These are phyloP conservation scores for Rhizopogon rudus DNA, from an alignment of 768 basidiomycete species.

Conservation along the genomic window DNA sequence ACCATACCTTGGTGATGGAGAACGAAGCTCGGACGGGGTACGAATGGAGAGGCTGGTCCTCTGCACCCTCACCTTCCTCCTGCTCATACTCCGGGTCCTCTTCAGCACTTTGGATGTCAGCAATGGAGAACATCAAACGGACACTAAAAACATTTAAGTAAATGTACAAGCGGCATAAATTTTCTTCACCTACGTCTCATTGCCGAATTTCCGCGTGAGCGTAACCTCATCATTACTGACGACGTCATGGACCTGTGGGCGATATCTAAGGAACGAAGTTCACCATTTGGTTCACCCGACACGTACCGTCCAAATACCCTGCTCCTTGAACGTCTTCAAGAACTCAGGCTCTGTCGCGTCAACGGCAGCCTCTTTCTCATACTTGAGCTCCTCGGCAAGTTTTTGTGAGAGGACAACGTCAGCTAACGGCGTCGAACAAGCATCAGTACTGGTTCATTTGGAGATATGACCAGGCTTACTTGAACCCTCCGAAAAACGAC, in stretches of 20 bases:
- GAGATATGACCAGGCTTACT: constrained; percentile 25
- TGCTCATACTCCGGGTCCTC: constrained; percentile 34
- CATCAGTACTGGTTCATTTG: background rate
- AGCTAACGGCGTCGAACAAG: constrained; percentile 34
- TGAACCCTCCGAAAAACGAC: constrained; percentile 37
- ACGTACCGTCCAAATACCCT: constrained; percentile 77
- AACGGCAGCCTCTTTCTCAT: constrained; percentile 61
- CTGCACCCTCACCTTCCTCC: constrained; percentile 31
- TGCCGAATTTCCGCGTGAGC: constrained; percentile 81
- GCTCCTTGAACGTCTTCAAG: constrained; percentile 64
- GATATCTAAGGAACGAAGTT: background rate
- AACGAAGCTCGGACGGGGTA: constrained; percentile 79
- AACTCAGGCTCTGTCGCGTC: constrained; percentile 59
- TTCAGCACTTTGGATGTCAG: constrained; percentile 65
- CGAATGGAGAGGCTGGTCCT: constrained; percentile 28
- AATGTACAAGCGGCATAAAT: background rate
- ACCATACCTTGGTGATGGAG: constrained; percentile 75
- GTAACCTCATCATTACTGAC: constrained; percentile 77
- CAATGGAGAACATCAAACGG: constrained; percentile 88
- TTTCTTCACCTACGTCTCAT: constrained; percentile 65
- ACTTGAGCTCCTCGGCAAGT: constrained; percentile 77
- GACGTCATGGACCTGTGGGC: constrained; percentile 59
- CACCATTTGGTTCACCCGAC: background rate
- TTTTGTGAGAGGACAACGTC: constrained; percentile 74
- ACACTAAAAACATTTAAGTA: constrained; percentile 44